Evolutionary conservation across 495 filamentous ascomycete species (phyloP), one percentile per base, ranked within the genome.

Genomic region (Aspergillus heteromorphus): DNA sequence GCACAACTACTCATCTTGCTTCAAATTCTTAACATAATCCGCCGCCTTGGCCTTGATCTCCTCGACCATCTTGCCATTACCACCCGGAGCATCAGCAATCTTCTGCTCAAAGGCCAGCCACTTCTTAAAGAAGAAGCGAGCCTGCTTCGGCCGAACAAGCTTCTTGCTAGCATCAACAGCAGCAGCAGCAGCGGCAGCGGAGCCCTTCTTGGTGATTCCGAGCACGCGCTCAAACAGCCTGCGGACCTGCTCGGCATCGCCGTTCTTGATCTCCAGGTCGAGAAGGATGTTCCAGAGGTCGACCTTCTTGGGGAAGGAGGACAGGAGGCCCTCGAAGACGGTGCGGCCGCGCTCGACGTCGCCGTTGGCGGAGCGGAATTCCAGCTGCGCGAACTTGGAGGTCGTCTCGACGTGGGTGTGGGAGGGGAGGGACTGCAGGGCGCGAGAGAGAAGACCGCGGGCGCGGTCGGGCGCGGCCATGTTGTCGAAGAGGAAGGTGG

Each of bases 221-320:
- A 78, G 69, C 42, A 91, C 88, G n/a, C 91, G 79, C 71, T 91
- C 90, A 65, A 91, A 95, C 41, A 96, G 67, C 34, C 83, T 81
- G 48, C 90, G 77, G 16, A 92, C 80, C 51, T 82, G 75, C 51
- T 87, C 86, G 30, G 75, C 73, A 45, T 84, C 79, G 13, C 78
- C 83, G 56, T 74, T 64, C 61, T 80, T 83, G 55, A 87, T 86
- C 73, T 98, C 93, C 57, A 96, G 77, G 60, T 96, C 89, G 11
- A 97, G 58, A 38, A 92, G 83, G 63, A 95, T 82, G 70, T 91
- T 96, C 91, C 92, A 97, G 47, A 96, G 69, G 67, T 96, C 91
- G 43, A 91, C 80, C 55, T 87, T 87, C 78, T 92, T 93, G 54
- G 89, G 89, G 76, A 87, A 96, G 14, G 85, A 85, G 20, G 83